A percentile compares a stretch with the other conserved stretches of the same genome.
phyloP scores from a whole-genome alignment of 345 rosid genomes.

The Barbarea vulgaris region DNA sequence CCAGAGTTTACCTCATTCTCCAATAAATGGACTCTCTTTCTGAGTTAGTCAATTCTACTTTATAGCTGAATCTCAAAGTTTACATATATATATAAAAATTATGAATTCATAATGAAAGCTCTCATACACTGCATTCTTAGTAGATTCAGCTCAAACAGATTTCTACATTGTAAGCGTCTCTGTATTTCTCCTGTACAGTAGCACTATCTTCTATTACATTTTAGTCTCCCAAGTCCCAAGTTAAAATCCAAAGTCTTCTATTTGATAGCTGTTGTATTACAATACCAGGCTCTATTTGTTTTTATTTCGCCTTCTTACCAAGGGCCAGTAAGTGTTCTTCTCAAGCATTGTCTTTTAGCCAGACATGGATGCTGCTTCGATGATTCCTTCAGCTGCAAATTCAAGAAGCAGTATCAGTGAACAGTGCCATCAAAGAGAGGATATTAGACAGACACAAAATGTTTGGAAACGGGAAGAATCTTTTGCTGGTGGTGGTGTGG shows the following conservation, averaged over 20 bases:
- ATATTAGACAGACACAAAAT: conserved; percentile 6
- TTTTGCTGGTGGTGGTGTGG: not conserved
- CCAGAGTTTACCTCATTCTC: conserved; percentile 53
- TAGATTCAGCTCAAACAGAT: conserved; percentile 27
- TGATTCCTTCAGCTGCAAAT: conserved; percentile 49
- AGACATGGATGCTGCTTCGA: conserved; percentile 54
- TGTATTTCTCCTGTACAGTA: conserved; percentile 38
- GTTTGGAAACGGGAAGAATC: not conserved
- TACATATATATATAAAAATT: conserved; percentile 11
- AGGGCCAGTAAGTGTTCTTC: conserved; percentile 85
- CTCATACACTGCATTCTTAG: conserved; percentile 23
- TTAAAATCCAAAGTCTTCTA: conserved; percentile 11
- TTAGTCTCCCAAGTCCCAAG: conserved; percentile 9
- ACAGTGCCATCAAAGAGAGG: not conserved
- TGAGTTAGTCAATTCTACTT: conserved; percentile 18
- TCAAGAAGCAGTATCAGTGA: conserved; percentile 10
- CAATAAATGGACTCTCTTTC: conserved; percentile 38
- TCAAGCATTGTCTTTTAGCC: conserved; percentile 66
- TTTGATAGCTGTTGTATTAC: not conserved
- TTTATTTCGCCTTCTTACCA: conserved; percentile 52
- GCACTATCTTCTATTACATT: conserved; percentile 29
- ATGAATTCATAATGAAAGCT: conserved; percentile 27
- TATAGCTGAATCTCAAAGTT: conserved; percentile 18
- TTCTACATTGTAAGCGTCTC: conserved; percentile 35
- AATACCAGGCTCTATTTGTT: conserved; percentile 22